Conservation (phyloP, 2,329 filamentous ascomycete species). For the Ceratocystis cubensis region DNA sequence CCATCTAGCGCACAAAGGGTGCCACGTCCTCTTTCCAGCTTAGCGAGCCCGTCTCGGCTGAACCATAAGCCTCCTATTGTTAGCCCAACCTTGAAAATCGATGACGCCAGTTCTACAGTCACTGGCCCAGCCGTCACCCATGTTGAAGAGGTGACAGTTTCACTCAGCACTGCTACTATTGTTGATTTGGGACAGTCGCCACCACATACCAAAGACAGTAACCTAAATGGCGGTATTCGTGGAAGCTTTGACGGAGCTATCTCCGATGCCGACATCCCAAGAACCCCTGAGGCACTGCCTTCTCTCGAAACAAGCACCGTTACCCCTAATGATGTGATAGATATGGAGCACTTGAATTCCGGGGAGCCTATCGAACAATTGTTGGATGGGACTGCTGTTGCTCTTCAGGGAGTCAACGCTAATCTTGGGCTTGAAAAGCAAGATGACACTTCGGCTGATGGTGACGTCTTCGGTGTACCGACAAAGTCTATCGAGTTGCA, state of each 20-base stretch:
- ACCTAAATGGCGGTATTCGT: not conserved
- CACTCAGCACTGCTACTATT: not conserved
- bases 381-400: slow-evolving; percentile 1
- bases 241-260: not conserved
- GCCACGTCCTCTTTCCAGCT: slow-evolving; percentile 13
- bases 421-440: slow-evolving; percentile 9
- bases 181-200: not conserved
- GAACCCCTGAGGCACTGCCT: slow-evolving; percentile 17
- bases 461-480: slow-evolving; percentile 17
- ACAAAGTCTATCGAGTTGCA: slow-evolving; percentile 9
- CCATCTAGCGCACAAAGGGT: slow-evolving; percentile 13
- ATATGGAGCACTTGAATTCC: not conserved
- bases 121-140: not conserved
- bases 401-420: not conserved
- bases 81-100: slow-evolving; percentile 4
- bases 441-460: slow-evolving; percentile 9
- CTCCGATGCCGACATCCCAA: slow-evolving; percentile 15
- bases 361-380: slow-evolving; percentile 13
- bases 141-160: not conserved
- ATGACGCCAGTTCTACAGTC: not conserved
- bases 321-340: slow-evolving; percentile 13
- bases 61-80: not conserved
- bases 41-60: slow-evolving; percentile 14
- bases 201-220: not conserved
- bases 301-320: slow-evolving; percentile 19